phyloP scores from a whole-genome alignment of 768 basidiomycete species.

The Tricholoma furcatifolium region DNA sequence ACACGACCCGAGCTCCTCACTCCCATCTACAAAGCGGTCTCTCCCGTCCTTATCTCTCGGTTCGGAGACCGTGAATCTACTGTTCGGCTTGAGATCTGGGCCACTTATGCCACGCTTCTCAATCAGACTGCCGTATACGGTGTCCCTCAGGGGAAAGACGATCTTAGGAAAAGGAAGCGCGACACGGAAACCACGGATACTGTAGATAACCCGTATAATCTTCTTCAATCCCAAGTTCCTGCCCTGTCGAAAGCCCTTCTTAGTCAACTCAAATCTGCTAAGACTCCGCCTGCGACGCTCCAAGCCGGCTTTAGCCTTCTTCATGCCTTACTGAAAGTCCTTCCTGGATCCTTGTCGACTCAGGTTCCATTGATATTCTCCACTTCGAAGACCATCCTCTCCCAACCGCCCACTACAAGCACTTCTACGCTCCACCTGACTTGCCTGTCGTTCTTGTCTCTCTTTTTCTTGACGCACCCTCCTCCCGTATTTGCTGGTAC shows the following conservation, averaged over 20 bases:
- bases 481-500: conserved; percentile 56
- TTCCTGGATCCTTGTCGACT: conserved; percentile 78
- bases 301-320: conserved; percentile 87
- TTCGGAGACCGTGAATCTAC: conserved; percentile 96
- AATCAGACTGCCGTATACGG: conserved; percentile 84
- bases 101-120: conserved; percentile 78
- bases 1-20: conserved; percentile 88
- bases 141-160: conserved; percentile 51
- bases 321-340: conserved; percentile 69
- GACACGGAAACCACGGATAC: conserved; percentile 74
- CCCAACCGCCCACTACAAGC: conserved; percentile 68
- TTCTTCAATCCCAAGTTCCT: conserved; percentile 77
- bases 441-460: conserved; percentile 79
- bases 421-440: conserved; percentile 82
- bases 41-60: conserved; percentile 85
- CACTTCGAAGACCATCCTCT: conserved; percentile 63
- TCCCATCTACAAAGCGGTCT: conserved; percentile 79
- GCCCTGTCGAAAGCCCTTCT: conserved; percentile 77
- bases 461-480: conserved; percentile 75
- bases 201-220: conserved; percentile 68
- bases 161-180: conserved; percentile 70
- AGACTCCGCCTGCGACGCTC: conserved; percentile 71
- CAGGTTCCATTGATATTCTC: conserved; percentile 65
- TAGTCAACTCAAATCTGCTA: conserved; percentile 81
- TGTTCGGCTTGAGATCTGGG: conserved; percentile 90